Evolutionary conservation across 1,284 basidiomycete genomes (phyloP).

Genomic region (Ceratobasidium papillatum): DNA sequence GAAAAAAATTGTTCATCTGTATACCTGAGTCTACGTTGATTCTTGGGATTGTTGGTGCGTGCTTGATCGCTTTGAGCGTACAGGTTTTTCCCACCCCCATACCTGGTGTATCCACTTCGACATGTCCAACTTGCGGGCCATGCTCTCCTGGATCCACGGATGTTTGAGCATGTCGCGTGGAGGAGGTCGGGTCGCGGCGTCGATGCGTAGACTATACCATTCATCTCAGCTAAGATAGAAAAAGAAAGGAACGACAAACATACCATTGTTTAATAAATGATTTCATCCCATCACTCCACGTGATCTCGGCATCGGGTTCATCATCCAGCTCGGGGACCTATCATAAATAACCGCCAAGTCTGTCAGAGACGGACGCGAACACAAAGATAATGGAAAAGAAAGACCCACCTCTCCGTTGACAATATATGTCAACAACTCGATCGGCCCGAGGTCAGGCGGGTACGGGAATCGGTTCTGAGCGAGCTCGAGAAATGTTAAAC

Average conservation of each 20-base stretch:
- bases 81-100: conserved; percentile 72
- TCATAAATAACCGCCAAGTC: conserved; percentile 42
- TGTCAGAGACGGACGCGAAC: conserved; percentile 42
- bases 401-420: conserved; percentile 75
- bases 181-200: conserved; percentile 74
- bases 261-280: conserved; percentile 91
- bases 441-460: conserved; percentile 88
- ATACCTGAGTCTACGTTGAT: neutral
- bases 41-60: neutral
- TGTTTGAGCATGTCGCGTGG: conserved; percentile 88
- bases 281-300: conserved; percentile 89
- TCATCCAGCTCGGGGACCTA: conserved; percentile 85
- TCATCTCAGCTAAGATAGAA: conserved; percentile 48
- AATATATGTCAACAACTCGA: conserved; percentile 94
- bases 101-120: conserved; percentile 89
- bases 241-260: conserved; percentile 50
- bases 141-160: conserved; percentile 83
- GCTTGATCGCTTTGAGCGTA: conserved; percentile 3
- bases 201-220: conserved; percentile 62
- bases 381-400: neutral
- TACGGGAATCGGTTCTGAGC: conserved; percentile 96
- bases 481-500: conserved; percentile 91
- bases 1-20: neutral
- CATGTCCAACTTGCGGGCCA: conserved; percentile 88
- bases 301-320: conserved; percentile 67